phyloP scores from a whole-genome alignment of 495 filamentous ascomycete genomes.

The Aspergillus incahuasiensis region DNA sequence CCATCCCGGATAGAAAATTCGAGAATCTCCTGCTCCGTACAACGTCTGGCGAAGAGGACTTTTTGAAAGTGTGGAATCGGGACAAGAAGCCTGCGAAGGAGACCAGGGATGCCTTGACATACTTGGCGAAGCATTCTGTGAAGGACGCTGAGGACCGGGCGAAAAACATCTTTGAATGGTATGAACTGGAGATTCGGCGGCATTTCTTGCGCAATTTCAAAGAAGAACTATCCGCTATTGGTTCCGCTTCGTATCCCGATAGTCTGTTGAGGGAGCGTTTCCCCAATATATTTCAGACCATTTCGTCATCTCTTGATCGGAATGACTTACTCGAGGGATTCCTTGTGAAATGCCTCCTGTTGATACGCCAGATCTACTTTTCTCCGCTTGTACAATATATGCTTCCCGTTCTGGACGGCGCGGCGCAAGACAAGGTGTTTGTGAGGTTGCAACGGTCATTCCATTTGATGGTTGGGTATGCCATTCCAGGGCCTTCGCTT shows the following conservation, averaged over 20 bases:
- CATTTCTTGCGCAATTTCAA: constrained; percentile 47
- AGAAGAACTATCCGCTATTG: constrained; percentile 35
- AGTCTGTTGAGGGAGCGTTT: no score
- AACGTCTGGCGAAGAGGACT: constrained; percentile 26
- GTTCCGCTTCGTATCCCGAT: background rate
- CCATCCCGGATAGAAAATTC: constrained; percentile 44
- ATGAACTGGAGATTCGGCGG: constrained; percentile 47
- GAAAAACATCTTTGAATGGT: constrained; percentile 44
- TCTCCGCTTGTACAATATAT: constrained; percentile 41
- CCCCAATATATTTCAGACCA: background rate
- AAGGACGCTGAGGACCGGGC: background rate
- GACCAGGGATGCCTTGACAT: constrained; percentile 33
- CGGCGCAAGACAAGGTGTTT: constrained; percentile 34
- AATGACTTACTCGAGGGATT: constrained; percentile 22
- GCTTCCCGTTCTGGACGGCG: constrained; percentile 26
- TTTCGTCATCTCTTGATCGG: background rate
- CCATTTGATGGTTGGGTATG: constrained; percentile 62
- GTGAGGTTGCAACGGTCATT: constrained; percentile 55
- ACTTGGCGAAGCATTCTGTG: constrained; percentile 32
- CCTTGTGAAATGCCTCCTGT: constrained; percentile 37
- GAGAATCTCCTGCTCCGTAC: constrained; percentile 20
- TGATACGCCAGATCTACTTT: constrained; percentile 45
- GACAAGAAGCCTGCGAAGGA: constrained; percentile 30
- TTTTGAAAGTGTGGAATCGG: constrained; percentile 29
- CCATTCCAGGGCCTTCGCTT: constrained; percentile 49